Evolutionary conservation across 140 eudicot species (phyloP).

Genomic region (Anethum foeniculum): DNA sequence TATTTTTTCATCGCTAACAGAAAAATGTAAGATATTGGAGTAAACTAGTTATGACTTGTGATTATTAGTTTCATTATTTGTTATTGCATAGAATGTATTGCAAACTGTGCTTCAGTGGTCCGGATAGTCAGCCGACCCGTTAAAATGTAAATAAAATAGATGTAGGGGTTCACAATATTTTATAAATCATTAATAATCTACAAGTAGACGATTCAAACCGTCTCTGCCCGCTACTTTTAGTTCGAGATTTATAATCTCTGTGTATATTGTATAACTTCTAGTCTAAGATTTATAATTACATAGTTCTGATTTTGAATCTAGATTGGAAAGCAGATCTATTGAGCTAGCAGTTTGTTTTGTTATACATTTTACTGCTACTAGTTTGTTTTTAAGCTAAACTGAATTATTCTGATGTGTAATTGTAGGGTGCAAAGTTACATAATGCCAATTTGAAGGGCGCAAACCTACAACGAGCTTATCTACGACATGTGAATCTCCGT

Average conservation of each 20-base stretch:
- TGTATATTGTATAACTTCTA: too few species aligned
- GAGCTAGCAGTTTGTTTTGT: background rate
- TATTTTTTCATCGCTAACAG: background rate
- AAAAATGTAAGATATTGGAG: background rate
- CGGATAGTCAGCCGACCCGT: too few species aligned
- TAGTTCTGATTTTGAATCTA: background rate
- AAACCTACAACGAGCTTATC: slow-evolving; percentile 90
- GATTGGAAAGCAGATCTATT: background rate
- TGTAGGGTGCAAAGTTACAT: slow-evolving; percentile 75
- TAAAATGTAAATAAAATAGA: too few species aligned
- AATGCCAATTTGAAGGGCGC: slow-evolving; percentile 90
- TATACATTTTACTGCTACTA: background rate
- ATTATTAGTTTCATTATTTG: too few species aligned
- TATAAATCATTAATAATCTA: too few species aligned
- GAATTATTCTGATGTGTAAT: background rate
- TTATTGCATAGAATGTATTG: too few species aligned
- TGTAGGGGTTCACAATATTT: too few species aligned
- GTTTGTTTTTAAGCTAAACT: background rate
- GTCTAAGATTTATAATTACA: too few species aligned
- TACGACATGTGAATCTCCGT: slow-evolving; percentile 84
- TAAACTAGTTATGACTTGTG: background rate
- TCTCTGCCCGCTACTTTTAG: too few species aligned
- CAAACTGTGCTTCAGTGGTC: too few species aligned
- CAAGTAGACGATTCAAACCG: too few species aligned
- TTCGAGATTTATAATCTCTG: too few species aligned